Base-by-base conservation (phyloP, 768 basidiomycete species). In the Pulveroboletus ravenelii region DNA sequence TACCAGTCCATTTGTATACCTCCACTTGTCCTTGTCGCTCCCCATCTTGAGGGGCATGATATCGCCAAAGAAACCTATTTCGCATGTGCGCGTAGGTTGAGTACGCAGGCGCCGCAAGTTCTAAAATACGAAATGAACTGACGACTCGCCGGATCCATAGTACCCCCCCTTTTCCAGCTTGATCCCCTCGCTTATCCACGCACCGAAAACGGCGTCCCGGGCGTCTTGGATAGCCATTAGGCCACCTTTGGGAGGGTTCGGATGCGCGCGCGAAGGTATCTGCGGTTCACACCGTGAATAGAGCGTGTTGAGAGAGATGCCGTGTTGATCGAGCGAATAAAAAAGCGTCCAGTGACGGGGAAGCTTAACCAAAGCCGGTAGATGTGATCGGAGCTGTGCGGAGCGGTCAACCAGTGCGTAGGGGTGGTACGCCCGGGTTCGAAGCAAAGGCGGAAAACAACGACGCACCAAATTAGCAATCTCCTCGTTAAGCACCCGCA, bases 241-340 rank as follows among this genome's bases (percentile, higher is more conserved):
- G 39, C 80, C 80, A 2, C 78, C 75, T 32, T 71, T 71, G 30
- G 62, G 69, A 4, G 60, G 55, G 12, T 58, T 55, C 5, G 63
- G 62, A 23, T 59, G 57, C 1, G 54, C 56, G 3, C 57, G 53
- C 7, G 60, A 52, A 1, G 67, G 67, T 17, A 63, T 31, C 20
- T 69, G 67, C 5, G 65, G 59, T 45, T 79, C 80, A 47, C 84
- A 88, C 1, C 77, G 77, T 3, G 76, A 61, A 65, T 96, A 97
- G 6, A 97, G 77, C 1, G 95, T 96, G 40, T 86, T 83, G 13
- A 97, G 75, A 12, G 92, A 94, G 40, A 94, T 93, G 0, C 95
- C 95, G 58, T 98, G 89, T 61, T 96, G 93, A 62, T 98, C 95
- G 15, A 96, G 76, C 14, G 91, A 93, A 70, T 94, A 93, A 6